Evolutionary conservation across 352 stramenopile species (phyloP), one percentile per base, ranked within the genome.

Genomic region (Phytopythium delawarense): DNA sequence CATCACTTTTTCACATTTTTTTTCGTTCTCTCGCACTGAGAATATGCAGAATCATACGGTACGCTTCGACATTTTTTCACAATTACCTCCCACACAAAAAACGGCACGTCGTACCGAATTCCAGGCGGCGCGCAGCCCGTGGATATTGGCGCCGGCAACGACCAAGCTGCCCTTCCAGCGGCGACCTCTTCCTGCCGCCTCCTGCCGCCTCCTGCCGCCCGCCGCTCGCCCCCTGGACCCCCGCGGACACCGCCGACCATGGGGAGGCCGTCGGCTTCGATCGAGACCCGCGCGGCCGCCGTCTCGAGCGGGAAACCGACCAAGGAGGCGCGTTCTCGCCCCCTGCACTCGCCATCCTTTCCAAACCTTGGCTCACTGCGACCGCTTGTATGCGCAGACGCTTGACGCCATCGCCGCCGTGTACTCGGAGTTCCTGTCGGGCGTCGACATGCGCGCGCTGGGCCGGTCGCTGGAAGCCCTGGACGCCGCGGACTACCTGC

Each of bases 391-490:
- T 16, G 11, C 20, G 45, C 45, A 80, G 72, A 65, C 62, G 45
- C 63, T 80, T 15, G 62, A 74, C 30, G 61, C 34, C 8, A 60
- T 87, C 16, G 64, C 65, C 2, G 42, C 61, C 1, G 57, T 91
- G 50, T 91, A 87, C 59, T 46, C 42, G 8, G 57, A 52, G 4
- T 70, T 77, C 60, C 62, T 90, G 5, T 51, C 55, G 12, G 57
- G 65, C 5, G 16, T 39, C 2, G 71, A 69, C 23, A 45, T 74
- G 15, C 59, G 42, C 5, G 70, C 71, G 4, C 58, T 73, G 2
- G 18, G 48, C 28, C 50, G 42, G 16, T 58, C 66, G 6, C 35
- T 91, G 28, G 61, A 73, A 4, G 42, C 13, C 30, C 45, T 88
- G 37, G 32, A 74, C 23, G n/a, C 65, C 0, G 69, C 49, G 6